Evolutionary conservation across 2,329 filamentous ascomycete species (phyloP).

Genomic region (Plenodomus lindquistii): DNA sequence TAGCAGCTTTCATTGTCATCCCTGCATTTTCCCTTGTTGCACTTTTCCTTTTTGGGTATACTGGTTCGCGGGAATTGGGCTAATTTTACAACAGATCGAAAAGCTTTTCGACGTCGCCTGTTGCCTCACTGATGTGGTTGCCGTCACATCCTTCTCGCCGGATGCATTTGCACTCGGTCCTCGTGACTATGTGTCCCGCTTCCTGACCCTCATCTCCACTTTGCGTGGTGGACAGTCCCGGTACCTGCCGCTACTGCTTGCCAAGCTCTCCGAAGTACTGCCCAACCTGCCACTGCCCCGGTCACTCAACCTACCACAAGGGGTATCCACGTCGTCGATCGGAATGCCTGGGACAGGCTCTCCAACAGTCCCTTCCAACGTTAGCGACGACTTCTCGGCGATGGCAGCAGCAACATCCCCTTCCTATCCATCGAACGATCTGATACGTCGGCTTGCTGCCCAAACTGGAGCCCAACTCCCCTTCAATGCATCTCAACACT

Average conservation of each 20-base stretch:
- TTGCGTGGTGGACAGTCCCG: slow-evolving; percentile 76
- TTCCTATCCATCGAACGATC: slow-evolving; percentile 36
- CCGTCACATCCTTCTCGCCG: slow-evolving; percentile 60
- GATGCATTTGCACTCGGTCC: slow-evolving; percentile 61
- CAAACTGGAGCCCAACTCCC: slow-evolving; percentile 42
- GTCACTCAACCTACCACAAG: slow-evolving; percentile 37
- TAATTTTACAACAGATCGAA: slow-evolving; percentile 62
- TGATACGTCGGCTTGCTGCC: slow-evolving; percentile 41
- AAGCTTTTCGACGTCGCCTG: slow-evolving; percentile 79
- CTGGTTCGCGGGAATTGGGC: slow-evolving; percentile 14
- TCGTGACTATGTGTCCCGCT: slow-evolving; percentile 70
- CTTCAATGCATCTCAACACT: slow-evolving; percentile 36
- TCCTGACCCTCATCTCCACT: slow-evolving; percentile 68
- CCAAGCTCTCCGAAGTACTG: slow-evolving; percentile 74
- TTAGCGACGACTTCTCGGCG: slow-evolving; percentile 33
- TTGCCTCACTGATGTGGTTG: slow-evolving; percentile 73
- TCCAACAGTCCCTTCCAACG: slow-evolving; percentile 35
- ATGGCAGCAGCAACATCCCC: slow-evolving; percentile 31
- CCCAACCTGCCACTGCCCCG: slow-evolving; percentile 52
- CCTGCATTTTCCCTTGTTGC: slow-evolving; percentile 15
- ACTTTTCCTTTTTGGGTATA: slow-evolving; percentile 19
- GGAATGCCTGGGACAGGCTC: slow-evolving; percentile 27
- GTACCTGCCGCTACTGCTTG: slow-evolving; percentile 75
- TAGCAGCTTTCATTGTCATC: slow-evolving; percentile 15
- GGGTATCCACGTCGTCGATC: slow-evolving; percentile 31